Conservation (phyloP, 148 eudicot species). For the Fagopyrum esculentum region DNA sequence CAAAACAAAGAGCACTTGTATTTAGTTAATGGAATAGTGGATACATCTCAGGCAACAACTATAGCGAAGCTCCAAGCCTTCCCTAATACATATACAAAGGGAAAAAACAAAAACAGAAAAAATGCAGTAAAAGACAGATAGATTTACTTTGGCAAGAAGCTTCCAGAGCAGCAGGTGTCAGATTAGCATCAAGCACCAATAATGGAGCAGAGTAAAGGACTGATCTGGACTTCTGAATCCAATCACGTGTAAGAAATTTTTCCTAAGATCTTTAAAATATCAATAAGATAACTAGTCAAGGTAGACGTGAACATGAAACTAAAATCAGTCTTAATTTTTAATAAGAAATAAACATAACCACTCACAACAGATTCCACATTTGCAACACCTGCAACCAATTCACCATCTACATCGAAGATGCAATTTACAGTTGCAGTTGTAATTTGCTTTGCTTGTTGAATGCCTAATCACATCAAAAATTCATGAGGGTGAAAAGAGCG, state of each 20-base stretch:
- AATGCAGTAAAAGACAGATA: not conserved
- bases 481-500: not conserved
- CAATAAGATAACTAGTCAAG: not conserved
- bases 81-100: not conserved
- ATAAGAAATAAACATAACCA: too few relatives aligned
- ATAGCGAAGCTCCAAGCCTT: not conserved
- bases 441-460: conserved; percentile 42
- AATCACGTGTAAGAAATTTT: conserved; percentile 56
- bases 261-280: conserved; percentile 34
- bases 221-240: conserved; percentile 55
- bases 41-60: not conserved
- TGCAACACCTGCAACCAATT: conserved; percentile 80
- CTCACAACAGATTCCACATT: conserved; percentile 83
- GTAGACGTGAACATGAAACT: not conserved
- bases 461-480: conserved; percentile 36
- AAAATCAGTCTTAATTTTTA: not conserved
- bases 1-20: not conserved
- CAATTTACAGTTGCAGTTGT: conserved; percentile 75
- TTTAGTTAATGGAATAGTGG: not conserved
- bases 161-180: conserved; percentile 53
- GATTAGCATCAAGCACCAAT: conserved; percentile 92
- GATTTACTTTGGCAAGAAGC: conserved; percentile 64
- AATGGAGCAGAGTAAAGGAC: conserved; percentile 50
- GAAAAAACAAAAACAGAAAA: not conserved
- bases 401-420: conserved; percentile 75